Conservation (phyloP, 1,284 basidiomycete genomes). For the Tylopilus sp. region DNA sequence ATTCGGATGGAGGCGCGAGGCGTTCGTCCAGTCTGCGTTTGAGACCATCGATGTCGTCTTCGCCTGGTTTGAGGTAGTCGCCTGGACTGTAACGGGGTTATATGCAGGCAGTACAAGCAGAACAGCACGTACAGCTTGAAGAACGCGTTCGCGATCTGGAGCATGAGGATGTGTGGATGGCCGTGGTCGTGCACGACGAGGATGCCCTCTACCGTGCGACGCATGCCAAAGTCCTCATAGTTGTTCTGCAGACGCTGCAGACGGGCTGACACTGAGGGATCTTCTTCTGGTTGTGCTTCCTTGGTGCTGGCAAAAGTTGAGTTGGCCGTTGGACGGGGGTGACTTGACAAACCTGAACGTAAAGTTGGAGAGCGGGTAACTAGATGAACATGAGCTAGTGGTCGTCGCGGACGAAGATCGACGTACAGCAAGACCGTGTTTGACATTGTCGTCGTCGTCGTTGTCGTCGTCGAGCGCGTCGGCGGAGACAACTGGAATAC, state of each 20-base stretch:
- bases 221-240: conserved; percentile 96
- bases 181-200: conserved; percentile 96
- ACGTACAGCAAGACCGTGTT: conserved; percentile 82
- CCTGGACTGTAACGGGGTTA: conserved; percentile 76
- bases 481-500: conserved; percentile 12
- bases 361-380: conserved; percentile 89
- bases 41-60: conserved; percentile 92
- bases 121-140: conserved; percentile 87
- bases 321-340: neutral
- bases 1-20: conserved; percentile 79
- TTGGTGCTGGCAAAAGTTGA: conserved; percentile 71
- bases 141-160: conserved; percentile 98
- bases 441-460: conserved; percentile 61
- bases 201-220: conserved; percentile 95
- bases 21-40: conserved; percentile 90
- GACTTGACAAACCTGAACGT: conserved; percentile 73
- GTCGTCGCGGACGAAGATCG: neutral
- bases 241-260: conserved; percentile 93
- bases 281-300: conserved; percentile 96
- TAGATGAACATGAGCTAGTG: conserved; percentile 37
- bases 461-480: conserved; percentile 23
- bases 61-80: conserved; percentile 97
- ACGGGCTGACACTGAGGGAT: conserved; percentile 92
- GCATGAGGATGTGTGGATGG: conserved; percentile 95
- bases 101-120: neutral